Evolutionary conservation across 768 basidiomycete species (phyloP).

Genomic region (Gymnopilus dilepis): DNA sequence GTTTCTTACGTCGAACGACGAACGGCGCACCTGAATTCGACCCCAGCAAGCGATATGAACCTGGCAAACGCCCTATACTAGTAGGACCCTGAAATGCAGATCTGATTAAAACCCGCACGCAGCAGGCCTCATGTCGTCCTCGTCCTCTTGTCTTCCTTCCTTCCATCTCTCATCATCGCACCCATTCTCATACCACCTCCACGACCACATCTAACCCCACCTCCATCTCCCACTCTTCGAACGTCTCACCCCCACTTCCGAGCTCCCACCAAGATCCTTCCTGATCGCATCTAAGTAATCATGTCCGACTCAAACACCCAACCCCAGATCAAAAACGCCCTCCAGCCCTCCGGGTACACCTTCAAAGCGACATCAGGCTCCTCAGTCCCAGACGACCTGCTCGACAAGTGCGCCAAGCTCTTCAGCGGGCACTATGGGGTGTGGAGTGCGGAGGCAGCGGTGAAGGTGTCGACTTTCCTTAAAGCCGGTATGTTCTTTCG

Average conservation of each 20-base stretch:
- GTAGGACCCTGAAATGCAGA: background rate
- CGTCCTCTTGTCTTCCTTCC: background rate
- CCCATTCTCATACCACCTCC: too few species aligned
- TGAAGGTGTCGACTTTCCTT: background rate
- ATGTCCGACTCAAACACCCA: too few species aligned
- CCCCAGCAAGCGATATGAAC: too few species aligned
- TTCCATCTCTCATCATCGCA: background rate
- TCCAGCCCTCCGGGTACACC: background rate
- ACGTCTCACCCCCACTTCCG: too few species aligned
- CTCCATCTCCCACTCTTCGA: too few species aligned
- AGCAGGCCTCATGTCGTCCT: background rate
- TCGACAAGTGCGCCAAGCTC: conserved; percentile 29
- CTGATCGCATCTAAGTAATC: too few species aligned
- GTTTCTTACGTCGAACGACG: too few species aligned
- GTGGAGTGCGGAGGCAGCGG: conserved; percentile 23
- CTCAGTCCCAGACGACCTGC: conserved; percentile 9
- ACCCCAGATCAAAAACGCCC: background rate
- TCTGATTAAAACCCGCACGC: background rate
- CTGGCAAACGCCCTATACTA: too few species aligned
- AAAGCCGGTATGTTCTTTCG: background rate
- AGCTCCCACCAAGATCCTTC: too few species aligned
- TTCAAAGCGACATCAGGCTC: background rate
- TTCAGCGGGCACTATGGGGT: conserved; percentile 37
- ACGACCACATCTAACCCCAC: too few species aligned
- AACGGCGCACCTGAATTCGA: too few species aligned